Percentiles rank a stretch among this genome's conserved stretches.
These are phyloP conservation scores for Yarrowia sp. DNA, from an alignment of 805 yeast species.

Conservation along the genomic window DNA sequence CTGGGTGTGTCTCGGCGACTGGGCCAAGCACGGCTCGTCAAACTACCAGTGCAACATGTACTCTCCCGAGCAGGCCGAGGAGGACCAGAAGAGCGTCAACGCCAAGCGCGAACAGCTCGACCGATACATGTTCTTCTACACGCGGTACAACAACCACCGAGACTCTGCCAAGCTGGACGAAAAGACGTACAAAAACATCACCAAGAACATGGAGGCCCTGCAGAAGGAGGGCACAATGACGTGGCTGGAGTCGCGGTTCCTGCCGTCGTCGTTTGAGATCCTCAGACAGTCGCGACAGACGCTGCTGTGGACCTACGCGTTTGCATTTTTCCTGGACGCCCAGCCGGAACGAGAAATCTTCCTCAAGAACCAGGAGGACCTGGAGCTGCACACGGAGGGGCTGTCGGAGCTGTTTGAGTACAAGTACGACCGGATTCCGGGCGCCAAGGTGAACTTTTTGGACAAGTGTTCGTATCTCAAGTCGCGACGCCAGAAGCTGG, in stretches of 20 bases:
- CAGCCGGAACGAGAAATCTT: constrained; percentile 59
- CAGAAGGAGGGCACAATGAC: constrained; percentile 66
- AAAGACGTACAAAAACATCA: constrained; percentile 59
- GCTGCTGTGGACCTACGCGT: constrained; percentile 87
- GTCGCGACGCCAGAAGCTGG: constrained; percentile 44
- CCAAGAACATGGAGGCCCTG: constrained; percentile 57
- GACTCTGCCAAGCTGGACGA: constrained; percentile 71
- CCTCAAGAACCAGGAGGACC: constrained; percentile 65
- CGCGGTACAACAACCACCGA: constrained; percentile 72
- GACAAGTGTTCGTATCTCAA: constrained; percentile 46
- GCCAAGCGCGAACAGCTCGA: constrained; percentile 51
- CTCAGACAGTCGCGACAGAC: constrained; percentile 69
- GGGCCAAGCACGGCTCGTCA: constrained; percentile 66
- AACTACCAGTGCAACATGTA: constrained; percentile 66
- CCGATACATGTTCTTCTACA: constrained; percentile 72
- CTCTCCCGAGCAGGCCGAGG: constrained; percentile 46
- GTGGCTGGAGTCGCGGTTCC: constrained; percentile 86
- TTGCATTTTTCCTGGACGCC: constrained; percentile 62
- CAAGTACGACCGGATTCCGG: constrained; percentile 40
- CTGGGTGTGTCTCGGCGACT: constrained; percentile 83
- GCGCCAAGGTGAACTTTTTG: constrained; percentile 42
- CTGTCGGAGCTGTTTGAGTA: constrained; percentile 59
- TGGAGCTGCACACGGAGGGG: constrained; percentile 66
- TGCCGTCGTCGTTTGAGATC: constrained; percentile 66
- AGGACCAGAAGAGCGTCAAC: constrained; percentile 43